Conservation (phyloP, 192 early-diverging fungal species). For the Thamnidium elegans region DNA sequence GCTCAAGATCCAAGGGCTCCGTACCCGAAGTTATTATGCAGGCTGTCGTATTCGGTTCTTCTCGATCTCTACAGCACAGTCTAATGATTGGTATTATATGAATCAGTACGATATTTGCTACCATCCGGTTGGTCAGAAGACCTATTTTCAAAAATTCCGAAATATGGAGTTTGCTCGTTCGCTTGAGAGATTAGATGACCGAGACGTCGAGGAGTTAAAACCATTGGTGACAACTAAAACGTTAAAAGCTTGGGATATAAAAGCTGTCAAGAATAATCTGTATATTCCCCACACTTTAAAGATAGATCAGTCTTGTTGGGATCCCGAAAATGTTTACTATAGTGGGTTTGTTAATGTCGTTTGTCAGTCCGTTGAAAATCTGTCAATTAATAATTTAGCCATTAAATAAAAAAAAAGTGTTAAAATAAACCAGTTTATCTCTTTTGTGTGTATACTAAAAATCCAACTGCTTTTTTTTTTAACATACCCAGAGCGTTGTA, state of each 20-base stretch:
- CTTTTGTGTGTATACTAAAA: no score
- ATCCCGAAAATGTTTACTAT: slow-evolving; percentile 14
- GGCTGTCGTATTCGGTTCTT: slow-evolving; percentile 11
- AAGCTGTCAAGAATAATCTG: not conserved
- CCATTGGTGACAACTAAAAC: slow-evolving; percentile 7
- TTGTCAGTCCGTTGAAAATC: not conserved
- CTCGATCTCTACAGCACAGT: not conserved
- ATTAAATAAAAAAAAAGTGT: not conserved
- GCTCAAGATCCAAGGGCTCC: slow-evolving; percentile 4
- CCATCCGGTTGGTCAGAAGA: slow-evolving; percentile 13
- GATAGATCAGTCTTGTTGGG: not conserved
- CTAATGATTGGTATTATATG: slow-evolving; percentile 16
- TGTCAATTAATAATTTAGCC: slow-evolving; percentile 6
- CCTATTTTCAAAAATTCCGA: slow-evolving; percentile 9
- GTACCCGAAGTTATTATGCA: slow-evolving; percentile 6
- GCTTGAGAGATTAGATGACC: slow-evolving; percentile 1
- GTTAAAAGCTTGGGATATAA: slow-evolving; percentile 13
- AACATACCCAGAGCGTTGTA: no score
- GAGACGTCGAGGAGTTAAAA: slow-evolving; percentile 6
- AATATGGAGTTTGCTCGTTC: slow-evolving; percentile 12
- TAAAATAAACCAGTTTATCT: no score
- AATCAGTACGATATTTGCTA: slow-evolving; percentile 8
- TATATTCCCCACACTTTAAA: not conserved
- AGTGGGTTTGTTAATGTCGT: slow-evolving; percentile 13
- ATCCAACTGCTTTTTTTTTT: no score